phyloP scores from a whole-genome alignment of 768 basidiomycete species.

The Inosperma sp. region DNA sequence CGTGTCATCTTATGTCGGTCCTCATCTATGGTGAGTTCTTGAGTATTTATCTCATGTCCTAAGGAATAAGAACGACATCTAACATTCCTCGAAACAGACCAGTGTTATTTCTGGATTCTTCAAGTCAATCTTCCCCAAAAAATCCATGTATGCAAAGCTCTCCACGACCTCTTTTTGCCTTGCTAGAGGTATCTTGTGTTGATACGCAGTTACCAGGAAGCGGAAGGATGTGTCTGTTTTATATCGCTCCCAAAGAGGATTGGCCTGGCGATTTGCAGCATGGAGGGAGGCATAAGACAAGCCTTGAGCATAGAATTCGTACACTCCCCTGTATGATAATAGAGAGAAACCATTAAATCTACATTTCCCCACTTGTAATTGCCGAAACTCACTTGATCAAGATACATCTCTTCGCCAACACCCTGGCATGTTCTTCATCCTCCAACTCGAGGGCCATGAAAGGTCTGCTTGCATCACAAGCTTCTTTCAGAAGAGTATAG shows the following conservation, averaged over 20 bases:
- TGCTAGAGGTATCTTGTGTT: constrained; percentile 65
- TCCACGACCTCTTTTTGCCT: constrained; percentile 68
- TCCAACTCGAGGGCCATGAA: constrained; percentile 72
- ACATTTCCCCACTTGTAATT: neutral
- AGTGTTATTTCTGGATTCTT: constrained; percentile 69
- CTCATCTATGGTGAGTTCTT: constrained; percentile 32
- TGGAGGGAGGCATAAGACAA: constrained; percentile 69
- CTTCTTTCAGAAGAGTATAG: constrained; percentile 42
- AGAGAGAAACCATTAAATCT: neutral
- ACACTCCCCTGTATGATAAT: constrained; percentile 54
- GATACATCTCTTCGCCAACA: constrained; percentile 75
- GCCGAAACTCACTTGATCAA: constrained; percentile 60
- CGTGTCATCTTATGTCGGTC: constrained; percentile 45
- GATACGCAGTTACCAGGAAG: constrained; percentile 70
- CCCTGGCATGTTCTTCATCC: constrained; percentile 64
- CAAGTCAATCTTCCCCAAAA: constrained; percentile 78
- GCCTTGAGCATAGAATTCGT: constrained; percentile 74
- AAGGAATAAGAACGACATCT: constrained; percentile 16
- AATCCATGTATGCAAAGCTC: constrained; percentile 80
- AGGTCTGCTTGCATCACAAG: constrained; percentile 54
- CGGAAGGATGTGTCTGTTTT: constrained; percentile 71
- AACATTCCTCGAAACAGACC: constrained; percentile 86
- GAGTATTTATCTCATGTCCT: neutral
- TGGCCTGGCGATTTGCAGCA: constrained; percentile 39
- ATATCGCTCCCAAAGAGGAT: constrained; percentile 53